These are phyloP conservation scores for Colletotrichum melonis DNA, from an alignment of 2,329 filamentous ascomycete genomes.

Conservation along the genomic window DNA sequence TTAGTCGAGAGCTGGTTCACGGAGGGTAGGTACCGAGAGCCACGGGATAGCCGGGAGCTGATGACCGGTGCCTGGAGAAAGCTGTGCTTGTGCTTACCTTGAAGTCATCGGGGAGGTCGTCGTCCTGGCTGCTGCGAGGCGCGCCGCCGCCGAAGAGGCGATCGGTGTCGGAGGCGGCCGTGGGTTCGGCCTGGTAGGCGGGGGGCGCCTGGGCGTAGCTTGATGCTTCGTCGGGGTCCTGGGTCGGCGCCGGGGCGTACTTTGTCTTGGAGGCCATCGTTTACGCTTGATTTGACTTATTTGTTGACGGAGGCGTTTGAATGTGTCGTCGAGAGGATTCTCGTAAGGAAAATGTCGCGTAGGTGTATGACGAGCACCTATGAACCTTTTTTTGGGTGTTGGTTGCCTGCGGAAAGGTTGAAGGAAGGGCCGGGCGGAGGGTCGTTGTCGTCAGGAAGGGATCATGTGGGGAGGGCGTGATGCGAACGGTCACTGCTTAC, in stretches of 20 bases:
- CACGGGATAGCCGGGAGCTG: background rate
- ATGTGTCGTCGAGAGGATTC: background rate
- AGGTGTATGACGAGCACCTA: background rate
- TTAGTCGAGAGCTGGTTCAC: constrained; percentile 28
- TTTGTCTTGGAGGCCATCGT: constrained; percentile 81
- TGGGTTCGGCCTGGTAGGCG: constrained; percentile 70
- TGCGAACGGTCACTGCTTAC: constrained; percentile 17
- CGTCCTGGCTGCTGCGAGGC: constrained; percentile 82
- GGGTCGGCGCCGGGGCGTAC: constrained; percentile 85
- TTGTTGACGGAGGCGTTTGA: background rate
- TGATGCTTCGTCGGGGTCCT: constrained; percentile 84
- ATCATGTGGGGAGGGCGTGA: constrained; percentile 33
- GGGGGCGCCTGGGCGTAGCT: constrained; percentile 82
- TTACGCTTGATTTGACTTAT: background rate
- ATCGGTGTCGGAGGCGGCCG: constrained; percentile 63
- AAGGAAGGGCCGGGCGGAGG: background rate
- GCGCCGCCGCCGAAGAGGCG: constrained; percentile 73
- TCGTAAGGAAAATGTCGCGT: background rate
- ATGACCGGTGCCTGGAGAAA: background rate
- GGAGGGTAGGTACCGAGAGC: background rate
- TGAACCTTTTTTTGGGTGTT: constrained; percentile 19
- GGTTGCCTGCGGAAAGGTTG: constrained; percentile 6
- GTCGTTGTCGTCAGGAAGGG: constrained; percentile 29
- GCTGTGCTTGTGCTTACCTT: constrained; percentile 66
- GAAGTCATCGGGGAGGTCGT: constrained; percentile 94